These are phyloP conservation scores for Candida awuae DNA, from an alignment of 805 yeast genomes.

Conservation along the genomic window DNA sequence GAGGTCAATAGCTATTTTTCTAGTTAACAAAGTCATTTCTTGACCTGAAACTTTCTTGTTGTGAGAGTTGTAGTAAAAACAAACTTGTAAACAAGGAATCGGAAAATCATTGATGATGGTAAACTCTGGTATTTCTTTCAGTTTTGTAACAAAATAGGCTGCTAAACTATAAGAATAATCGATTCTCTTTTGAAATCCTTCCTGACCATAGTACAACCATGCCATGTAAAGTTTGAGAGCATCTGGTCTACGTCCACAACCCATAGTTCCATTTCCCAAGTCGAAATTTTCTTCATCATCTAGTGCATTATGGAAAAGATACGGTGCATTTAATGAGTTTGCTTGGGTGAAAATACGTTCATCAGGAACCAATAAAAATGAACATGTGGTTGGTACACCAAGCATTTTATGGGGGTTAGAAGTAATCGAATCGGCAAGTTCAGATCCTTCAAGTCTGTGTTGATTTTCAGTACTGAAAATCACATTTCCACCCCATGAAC, in stretches of 20 bases:
- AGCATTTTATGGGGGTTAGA: slow-evolving; percentile 82
- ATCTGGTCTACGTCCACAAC: slow-evolving; percentile 84
- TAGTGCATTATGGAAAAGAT: slow-evolving; percentile 58
- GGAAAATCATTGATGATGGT: slow-evolving; percentile 46
- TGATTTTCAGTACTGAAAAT: slow-evolving; percentile 49
- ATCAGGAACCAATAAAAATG: slow-evolving; percentile 68
- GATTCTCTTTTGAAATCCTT: slow-evolving; percentile 57
- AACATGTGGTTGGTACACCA: slow-evolving; percentile 76
- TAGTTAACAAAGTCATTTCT: slow-evolving; percentile 47
- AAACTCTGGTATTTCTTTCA: slow-evolving; percentile 38
- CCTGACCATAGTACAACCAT: slow-evolving; percentile 72
- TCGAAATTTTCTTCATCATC: slow-evolving; percentile 54
- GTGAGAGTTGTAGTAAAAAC: slow-evolving; percentile 60
- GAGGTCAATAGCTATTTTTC: slow-evolving; percentile 51
- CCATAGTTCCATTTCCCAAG: slow-evolving; percentile 86
- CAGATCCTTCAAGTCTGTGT: slow-evolving; percentile 46
- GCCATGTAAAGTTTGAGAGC: slow-evolving; percentile 69
- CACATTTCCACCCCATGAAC: slow-evolving; percentile 88
- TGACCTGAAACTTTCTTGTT: slow-evolving; percentile 19
- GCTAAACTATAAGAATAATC: slow-evolving; percentile 67
- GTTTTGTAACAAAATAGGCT: slow-evolving; percentile 46
- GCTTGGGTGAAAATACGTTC: slow-evolving; percentile 57
- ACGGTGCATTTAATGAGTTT: slow-evolving; percentile 73
- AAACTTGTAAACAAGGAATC: slow-evolving; percentile 77
- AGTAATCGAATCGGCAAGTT: slow-evolving; percentile 68